These are phyloP conservation scores for Colletotrichum musae DNA, from an alignment of 2,329 filamentous ascomycete species.

Conservation along the genomic window DNA sequence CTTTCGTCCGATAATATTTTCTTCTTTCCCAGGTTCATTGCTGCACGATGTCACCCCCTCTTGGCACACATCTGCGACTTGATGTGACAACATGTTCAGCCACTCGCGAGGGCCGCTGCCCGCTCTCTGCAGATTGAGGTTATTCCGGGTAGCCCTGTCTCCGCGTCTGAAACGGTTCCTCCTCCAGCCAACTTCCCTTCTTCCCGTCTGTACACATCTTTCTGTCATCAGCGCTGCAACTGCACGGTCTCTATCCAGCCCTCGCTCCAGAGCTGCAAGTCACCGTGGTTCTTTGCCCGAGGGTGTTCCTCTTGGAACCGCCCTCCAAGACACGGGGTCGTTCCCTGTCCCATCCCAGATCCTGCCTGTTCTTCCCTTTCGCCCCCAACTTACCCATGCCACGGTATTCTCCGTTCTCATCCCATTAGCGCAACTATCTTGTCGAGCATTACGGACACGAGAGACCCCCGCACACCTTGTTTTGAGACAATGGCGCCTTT, in stretches of 20 bases:
- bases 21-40: slow-evolving; percentile 16
- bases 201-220: neutral
- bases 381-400: slow-evolving; percentile 1
- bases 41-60: slow-evolving; percentile 22
- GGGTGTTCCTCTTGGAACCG: neutral
- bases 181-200: slow-evolving; percentile 9
- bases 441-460: neutral
- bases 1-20: slow-evolving; percentile 28
- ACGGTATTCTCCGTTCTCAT: neutral
- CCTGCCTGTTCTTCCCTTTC: neutral
- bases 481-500: slow-evolving; percentile 8
- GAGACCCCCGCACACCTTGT: slow-evolving; percentile 15
- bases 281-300: neutral
- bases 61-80: slow-evolving; percentile 38
- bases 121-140: slow-evolving; percentile 20
- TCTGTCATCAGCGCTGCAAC: slow-evolving; percentile 9
- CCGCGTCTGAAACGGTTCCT: slow-evolving; percentile 28
- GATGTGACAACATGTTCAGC: slow-evolving; percentile 30
- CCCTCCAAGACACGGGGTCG: neutral
- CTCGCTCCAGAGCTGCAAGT: neutral
- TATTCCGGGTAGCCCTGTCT: slow-evolving; percentile 14
- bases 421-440: neutral
- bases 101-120: slow-evolving; percentile 14
- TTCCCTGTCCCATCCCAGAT: neutral
- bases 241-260: neutral